Percentiles rank a stretch among this genome's conserved stretches.
These are phyloP conservation scores for Fusarium vanettenii DNA, from an alignment of 2,329 filamentous ascomycete genomes.

Conservation along the genomic window DNA sequence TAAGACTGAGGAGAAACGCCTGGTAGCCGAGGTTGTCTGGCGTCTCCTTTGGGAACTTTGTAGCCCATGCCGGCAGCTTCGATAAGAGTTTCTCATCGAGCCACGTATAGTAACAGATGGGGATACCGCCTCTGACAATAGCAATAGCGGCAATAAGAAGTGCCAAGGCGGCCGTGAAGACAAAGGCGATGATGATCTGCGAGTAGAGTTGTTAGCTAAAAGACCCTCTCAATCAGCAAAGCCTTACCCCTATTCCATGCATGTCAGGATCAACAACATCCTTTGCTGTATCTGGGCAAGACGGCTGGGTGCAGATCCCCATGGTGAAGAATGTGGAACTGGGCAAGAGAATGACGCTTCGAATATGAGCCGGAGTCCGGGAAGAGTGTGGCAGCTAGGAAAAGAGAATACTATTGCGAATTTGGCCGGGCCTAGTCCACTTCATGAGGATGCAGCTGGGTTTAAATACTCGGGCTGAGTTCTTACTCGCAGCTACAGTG, in stretches of 20 bases:
- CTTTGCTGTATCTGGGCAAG: background rate
- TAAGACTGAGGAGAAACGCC: constrained; percentile 22
- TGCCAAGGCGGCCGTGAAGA: constrained; percentile 14
- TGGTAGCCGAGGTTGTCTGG: constrained; percentile 28
- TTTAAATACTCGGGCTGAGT: background rate
- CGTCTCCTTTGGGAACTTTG: constrained; percentile 7
- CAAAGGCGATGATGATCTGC: constrained; percentile 17
- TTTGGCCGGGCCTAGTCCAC: too few relatives aligned
- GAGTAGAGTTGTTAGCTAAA: background rate
- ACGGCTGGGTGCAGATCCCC: too few relatives aligned
- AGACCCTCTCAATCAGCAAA: too few relatives aligned
- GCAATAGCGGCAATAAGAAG: constrained; percentile 16
- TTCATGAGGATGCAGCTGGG: background rate
- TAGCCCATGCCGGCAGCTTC: background rate
- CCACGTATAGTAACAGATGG: constrained; percentile 15
- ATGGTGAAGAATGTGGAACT: too few relatives aligned
- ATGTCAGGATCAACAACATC: constrained; percentile 25
- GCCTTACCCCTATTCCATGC: constrained; percentile 25
- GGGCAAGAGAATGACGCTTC: background rate
- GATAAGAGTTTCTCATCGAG: constrained; percentile 24
- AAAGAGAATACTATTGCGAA: too few relatives aligned
- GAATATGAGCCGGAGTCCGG: too few relatives aligned
- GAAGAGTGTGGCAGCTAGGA: too few relatives aligned
- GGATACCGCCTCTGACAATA: constrained; percentile 17
- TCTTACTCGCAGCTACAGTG: background rate